Evolutionary conservation across 1,139 yeast genomes (phyloP).

Genomic region (Pichia sp.): DNA sequence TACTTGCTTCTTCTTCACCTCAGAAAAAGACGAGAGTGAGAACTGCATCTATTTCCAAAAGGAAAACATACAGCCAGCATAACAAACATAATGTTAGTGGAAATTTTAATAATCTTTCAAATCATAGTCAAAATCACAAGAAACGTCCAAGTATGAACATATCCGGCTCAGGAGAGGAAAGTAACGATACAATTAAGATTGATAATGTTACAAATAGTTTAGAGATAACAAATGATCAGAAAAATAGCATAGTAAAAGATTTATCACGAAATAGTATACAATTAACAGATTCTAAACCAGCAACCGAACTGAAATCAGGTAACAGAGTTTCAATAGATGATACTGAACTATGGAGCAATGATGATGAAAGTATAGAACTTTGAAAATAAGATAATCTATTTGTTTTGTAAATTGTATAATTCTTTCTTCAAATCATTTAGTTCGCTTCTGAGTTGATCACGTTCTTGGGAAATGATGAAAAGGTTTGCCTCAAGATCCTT

Average conservation of each 20-base stretch:
- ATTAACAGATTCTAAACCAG: background rate
- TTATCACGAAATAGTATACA: conserved; percentile 2
- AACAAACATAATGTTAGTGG: conserved; percentile 15
- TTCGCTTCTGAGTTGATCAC: conserved; percentile 68
- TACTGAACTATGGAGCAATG: conserved; percentile 14
- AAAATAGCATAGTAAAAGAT: conserved; percentile 1
- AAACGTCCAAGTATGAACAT: conserved; percentile 5
- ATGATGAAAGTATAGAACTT: conserved; percentile 9
- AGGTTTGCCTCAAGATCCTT: conserved; percentile 82
- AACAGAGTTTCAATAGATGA: conserved; percentile 3
- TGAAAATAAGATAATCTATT: background rate
- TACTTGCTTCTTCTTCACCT: conserved; percentile 4
- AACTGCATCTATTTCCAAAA: conserved; percentile 24
- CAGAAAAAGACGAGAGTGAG: conserved; percentile 13
- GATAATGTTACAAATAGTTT: background rate
- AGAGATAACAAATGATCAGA: conserved; percentile 5
- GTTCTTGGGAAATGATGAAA: conserved; percentile 72
- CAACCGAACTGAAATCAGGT: background rate
- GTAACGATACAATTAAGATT: background rate
- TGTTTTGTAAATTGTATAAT: conserved; percentile 8
- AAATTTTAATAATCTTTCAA: too few species aligned
- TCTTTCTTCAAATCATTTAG: conserved; percentile 55
- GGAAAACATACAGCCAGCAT: conserved; percentile 25
- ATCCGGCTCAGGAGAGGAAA: background rate
- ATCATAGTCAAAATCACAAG: background rate